Evolutionary conservation across 305 asterid species (phyloP).

Genomic region (Fraxinus platypoda): DNA sequence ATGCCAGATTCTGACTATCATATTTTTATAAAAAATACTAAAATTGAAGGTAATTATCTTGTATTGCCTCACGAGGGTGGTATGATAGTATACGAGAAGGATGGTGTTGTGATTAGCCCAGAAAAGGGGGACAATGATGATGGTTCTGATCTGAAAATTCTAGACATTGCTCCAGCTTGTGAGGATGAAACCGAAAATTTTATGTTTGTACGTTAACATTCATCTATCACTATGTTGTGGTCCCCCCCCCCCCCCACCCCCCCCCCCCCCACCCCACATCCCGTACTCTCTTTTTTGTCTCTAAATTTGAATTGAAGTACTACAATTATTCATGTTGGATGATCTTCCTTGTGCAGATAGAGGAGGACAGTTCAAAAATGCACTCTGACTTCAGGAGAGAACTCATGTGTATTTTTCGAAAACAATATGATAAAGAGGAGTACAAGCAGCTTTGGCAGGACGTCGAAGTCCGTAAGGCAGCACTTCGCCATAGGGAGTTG

Average conservation of each 20-base stretch:
- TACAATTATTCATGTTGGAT: conserved; percentile 1
- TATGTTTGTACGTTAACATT: neutral
- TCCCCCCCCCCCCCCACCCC: neutral
- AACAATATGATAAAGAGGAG: conserved; percentile 41
- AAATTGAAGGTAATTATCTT: neutral
- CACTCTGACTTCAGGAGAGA: conserved; percentile 29
- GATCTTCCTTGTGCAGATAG: conserved; percentile 24
- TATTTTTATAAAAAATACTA: neutral
- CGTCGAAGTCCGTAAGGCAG: neutral
- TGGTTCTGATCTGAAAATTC: conserved; percentile 27
- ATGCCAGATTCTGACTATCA: neutral
- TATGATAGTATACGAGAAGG: neutral
- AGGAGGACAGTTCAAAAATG: conserved; percentile 5
- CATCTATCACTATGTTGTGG: neutral
- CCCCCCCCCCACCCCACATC: neutral
- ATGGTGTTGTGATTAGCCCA: neutral
- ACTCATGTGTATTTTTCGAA: conserved; percentile 27
- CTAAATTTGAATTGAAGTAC: neutral
- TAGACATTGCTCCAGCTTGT: conserved; percentile 13
- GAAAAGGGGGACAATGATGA: neutral
- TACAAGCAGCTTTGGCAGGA: conserved; percentile 9
- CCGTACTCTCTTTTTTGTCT: neutral
- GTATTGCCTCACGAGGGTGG: neutral
- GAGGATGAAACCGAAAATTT: neutral
- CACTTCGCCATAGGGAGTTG: neutral